Conservation (phyloP, 805 yeast genomes). For the Candida railenensis region DNA sequence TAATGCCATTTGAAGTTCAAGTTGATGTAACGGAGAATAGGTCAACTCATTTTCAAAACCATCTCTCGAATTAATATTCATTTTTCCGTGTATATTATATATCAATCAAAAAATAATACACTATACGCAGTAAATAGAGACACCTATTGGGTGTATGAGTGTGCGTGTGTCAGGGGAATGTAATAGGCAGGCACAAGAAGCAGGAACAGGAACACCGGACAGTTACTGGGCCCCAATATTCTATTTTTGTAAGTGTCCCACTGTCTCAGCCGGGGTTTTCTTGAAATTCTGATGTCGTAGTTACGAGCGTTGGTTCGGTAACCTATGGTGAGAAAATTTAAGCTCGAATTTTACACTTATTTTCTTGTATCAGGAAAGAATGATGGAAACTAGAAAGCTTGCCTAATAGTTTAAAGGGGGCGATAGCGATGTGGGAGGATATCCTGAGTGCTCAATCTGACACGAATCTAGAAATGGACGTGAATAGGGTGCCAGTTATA, state of each 20-base stretch:
- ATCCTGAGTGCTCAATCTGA: too few species aligned
- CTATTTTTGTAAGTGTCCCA: background rate
- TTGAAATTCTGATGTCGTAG: background rate
- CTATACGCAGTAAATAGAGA: background rate
- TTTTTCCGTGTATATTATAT: too few species aligned
- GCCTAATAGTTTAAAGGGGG: too few species aligned
- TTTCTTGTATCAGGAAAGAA: background rate
- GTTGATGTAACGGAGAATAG: constrained; percentile 19
- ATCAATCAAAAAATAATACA: too few species aligned
- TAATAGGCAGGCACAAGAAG: background rate
- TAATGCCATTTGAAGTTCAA: constrained; percentile 18
- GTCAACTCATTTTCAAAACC: constrained; percentile 3
- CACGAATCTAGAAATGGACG: too few species aligned
- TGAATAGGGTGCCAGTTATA: too few species aligned
- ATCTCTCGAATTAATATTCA: background rate
- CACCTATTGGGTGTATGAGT: too few species aligned
- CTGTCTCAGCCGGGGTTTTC: background rate
- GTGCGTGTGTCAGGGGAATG: too few species aligned
- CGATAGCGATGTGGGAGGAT: too few species aligned
- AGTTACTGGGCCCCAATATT: too few species aligned
- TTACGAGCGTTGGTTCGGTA: background rate
- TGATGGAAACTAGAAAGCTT: too few species aligned
- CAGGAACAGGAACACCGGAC: too few species aligned
- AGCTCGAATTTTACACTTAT: background rate
- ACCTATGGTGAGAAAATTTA: background rate